A percentile compares a stretch with the other conserved stretches of the same genome.
phyloP scores from a whole-genome alignment of 768 basidiomycete genomes.

The Tricholomella constricta region DNA sequence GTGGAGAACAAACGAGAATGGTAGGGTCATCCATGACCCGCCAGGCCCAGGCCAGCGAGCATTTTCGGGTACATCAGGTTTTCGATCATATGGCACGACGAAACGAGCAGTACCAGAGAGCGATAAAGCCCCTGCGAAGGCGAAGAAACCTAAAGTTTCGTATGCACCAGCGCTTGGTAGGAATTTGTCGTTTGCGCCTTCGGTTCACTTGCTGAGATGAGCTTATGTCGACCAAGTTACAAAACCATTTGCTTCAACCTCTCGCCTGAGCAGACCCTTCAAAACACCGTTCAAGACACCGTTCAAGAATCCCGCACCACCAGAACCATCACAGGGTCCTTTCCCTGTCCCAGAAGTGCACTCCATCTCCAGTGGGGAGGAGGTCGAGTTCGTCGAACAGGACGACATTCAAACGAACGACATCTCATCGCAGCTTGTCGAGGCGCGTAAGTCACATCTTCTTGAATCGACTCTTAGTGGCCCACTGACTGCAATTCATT shows the following conservation, averaged over 20 bases:
- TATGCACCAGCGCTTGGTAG: constrained; percentile 35
- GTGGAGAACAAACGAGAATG: constrained; percentile 2
- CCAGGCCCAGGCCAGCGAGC: neutral
- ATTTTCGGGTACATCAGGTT: neutral
- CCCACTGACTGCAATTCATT: neutral
- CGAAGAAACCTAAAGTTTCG: constrained; percentile 37
- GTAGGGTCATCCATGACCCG: neutral
- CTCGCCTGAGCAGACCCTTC: constrained; percentile 49
- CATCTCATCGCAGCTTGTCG: neutral
- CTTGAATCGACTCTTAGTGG: neutral
- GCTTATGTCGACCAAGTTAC: constrained; percentile 37
- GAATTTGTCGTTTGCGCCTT: neutral
- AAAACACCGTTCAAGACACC: constrained; percentile 39
- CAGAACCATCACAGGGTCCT: constrained; percentile 10
- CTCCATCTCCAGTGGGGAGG: neutral
- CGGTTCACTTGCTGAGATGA: neutral
- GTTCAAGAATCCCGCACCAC: neutral
- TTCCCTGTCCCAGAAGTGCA: neutral
- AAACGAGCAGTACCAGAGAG: constrained; percentile 14
- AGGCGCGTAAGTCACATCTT: neutral
- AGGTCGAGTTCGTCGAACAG: constrained; percentile 7
- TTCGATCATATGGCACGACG: constrained; percentile 6
- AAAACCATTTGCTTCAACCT: constrained; percentile 44
- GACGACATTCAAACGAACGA: neutral
- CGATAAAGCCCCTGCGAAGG: neutral